These are phyloP conservation scores for Bimuria novae-zelandiae DNA, from an alignment of 2,329 filamentous ascomycete species.

Conservation along the genomic window DNA sequence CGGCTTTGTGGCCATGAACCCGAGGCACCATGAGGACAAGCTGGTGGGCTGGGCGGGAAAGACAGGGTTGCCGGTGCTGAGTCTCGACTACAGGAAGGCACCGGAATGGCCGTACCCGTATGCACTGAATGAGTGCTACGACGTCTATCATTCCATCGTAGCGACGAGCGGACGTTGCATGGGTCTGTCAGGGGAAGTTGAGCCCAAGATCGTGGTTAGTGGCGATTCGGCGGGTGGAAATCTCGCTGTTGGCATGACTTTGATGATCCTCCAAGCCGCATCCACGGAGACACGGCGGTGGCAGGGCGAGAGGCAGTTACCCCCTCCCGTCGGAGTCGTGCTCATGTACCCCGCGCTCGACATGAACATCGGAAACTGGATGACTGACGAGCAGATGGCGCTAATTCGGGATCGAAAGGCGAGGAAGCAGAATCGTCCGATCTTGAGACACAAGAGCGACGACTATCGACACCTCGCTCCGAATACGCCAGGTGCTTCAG, in stretches of 20 bases:
- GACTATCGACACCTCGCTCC: conserved; percentile 83
- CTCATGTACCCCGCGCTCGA: conserved; percentile 89
- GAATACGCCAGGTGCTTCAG: conserved; percentile 79
- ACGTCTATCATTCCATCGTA: conserved; percentile 78
- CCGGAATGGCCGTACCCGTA: conserved; percentile 86
- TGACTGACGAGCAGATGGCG: conserved; percentile 97
- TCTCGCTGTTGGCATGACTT: conserved; percentile 75
- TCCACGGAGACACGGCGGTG: conserved; percentile 61
- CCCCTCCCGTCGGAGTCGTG: conserved; percentile 82
- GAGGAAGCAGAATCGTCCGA: conserved; percentile 75
- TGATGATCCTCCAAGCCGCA: conserved; percentile 86
- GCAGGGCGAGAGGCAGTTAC: conserved; percentile 59
- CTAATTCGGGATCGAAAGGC: conserved; percentile 83
- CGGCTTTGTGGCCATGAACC: conserved; percentile 95
- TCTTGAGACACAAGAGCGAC: conserved; percentile 82
- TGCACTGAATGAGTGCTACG: conserved; percentile 84
- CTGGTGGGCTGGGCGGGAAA: conserved; percentile 89
- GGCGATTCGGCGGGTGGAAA: conserved; percentile 86
- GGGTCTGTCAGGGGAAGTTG: conserved; percentile 68
- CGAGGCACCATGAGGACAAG: conserved; percentile 92
- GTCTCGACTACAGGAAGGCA: conserved; percentile 87
- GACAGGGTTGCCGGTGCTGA: conserved; percentile 84
- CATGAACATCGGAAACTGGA: conserved; percentile 99
- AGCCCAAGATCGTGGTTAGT: conserved; percentile 72
- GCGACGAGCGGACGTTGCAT: conserved; percentile 74